Evolutionary conservation across 306 rosid genomes (phyloP).

Genomic region (Acacia confusa): DNA sequence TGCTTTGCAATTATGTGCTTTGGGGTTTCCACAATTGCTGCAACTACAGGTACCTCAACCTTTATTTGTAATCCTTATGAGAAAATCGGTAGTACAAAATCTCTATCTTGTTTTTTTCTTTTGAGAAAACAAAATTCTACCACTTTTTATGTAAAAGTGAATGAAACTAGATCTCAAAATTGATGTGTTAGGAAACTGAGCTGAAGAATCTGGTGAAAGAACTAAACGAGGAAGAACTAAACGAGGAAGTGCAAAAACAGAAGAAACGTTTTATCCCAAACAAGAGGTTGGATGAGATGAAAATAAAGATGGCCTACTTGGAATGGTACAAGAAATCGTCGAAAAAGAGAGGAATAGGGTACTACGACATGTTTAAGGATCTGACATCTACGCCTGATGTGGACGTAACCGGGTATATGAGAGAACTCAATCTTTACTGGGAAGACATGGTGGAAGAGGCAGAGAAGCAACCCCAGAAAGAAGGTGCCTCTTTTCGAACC

Average conservation of each 20-base stretch:
- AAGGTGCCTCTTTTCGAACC: neutral
- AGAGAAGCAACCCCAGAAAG: neutral
- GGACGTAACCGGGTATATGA: neutral
- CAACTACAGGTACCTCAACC: slow-evolving; percentile 38
- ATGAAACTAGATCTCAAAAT: neutral
- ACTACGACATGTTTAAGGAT: slow-evolving; percentile 58
- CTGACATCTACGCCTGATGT: neutral
- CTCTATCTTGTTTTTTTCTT: too few species aligned
- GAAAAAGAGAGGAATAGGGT: slow-evolving; percentile 36
- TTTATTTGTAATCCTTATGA: neutral
- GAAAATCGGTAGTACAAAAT: too few species aligned
- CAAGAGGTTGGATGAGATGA: slow-evolving; percentile 3
- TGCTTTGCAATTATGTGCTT: slow-evolving; percentile 39
- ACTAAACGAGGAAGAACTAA: neutral
- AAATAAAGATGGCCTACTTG: slow-evolving; percentile 46
- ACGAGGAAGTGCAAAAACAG: slow-evolving; percentile 3
- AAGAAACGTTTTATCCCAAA: slow-evolving; percentile 2
- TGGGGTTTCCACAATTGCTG: slow-evolving; percentile 27
- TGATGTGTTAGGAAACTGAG: slow-evolving; percentile 14
- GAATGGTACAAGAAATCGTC: slow-evolving; percentile 62
- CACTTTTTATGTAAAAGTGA: too few species aligned
- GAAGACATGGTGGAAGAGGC: slow-evolving; percentile 43
- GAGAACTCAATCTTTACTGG: slow-evolving; percentile 49
- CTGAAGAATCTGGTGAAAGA: neutral
- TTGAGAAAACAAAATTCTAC: too few species aligned